phyloP scores from a whole-genome alignment of 2,329 filamentous ascomycete species.

The Madurella mycetomatis region DNA sequence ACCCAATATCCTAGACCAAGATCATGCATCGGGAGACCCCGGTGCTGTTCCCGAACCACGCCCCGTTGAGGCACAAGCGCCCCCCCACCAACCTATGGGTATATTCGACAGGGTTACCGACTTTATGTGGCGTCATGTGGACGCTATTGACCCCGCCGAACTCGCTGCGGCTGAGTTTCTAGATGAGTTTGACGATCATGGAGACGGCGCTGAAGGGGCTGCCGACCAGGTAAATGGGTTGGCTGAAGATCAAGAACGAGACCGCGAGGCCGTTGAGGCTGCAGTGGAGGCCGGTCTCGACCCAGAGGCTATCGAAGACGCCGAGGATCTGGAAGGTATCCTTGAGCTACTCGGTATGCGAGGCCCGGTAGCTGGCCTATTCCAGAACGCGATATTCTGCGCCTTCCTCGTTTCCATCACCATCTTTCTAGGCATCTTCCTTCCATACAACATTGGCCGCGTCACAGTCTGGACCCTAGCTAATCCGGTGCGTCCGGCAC shows the following conservation, averaged over 20 bases:
- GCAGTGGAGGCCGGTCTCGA: slow-evolving; percentile 68
- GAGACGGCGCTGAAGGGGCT: slow-evolving; percentile 30
- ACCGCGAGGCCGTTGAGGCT: slow-evolving; percentile 58
- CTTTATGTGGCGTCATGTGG: slow-evolving; percentile 59
- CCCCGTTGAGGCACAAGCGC: slow-evolving; percentile 11
- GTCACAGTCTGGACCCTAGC: slow-evolving; percentile 74
- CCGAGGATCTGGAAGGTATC: slow-evolving; percentile 92
- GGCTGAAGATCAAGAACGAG: slow-evolving; percentile 37
- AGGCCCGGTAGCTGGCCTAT: slow-evolving; percentile 79
- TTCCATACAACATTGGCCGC: slow-evolving; percentile 90
- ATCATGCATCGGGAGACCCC: not conserved
- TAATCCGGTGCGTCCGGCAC: slow-evolving; percentile 72
- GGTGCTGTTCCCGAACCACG: not conserved
- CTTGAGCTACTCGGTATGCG: slow-evolving; percentile 96
- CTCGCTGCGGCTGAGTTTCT: slow-evolving; percentile 38
- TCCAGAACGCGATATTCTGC: slow-evolving; percentile 95
- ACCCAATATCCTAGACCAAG: not conserved
- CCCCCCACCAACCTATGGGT: slow-evolving; percentile 32
- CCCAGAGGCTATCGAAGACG: slow-evolving; percentile 71
- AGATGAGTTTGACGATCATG: slow-evolving; percentile 35
- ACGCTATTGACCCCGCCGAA: slow-evolving; percentile 52
- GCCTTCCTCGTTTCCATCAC: slow-evolving; percentile 84
- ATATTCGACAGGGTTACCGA: slow-evolving; percentile 46
- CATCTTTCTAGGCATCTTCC: slow-evolving; percentile 77
- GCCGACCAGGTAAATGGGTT: slow-evolving; percentile 26